Base-by-base conservation (phyloP, 2,329 filamentous ascomycete genomes). In the Trichoderma brevicompactum region DNA sequence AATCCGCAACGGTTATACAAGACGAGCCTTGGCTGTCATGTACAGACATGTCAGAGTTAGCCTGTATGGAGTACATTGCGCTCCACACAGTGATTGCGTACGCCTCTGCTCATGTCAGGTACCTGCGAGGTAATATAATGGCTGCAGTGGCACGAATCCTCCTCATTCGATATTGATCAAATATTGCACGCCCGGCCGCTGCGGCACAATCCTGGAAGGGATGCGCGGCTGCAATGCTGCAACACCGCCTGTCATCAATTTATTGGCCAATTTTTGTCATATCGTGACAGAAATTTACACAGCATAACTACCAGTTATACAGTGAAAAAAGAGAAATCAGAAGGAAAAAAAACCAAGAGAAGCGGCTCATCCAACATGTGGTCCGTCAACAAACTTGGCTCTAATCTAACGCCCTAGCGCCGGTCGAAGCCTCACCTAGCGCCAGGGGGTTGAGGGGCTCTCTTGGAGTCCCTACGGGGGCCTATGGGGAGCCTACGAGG, bases 371-470 rank as follows among this genome's bases (percentile, higher is more conserved):
- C 55, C 32, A 59, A 38, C 55, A 59, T 46, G 55, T 58, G 54
- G 54, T 28, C 59, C 59, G 59, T 49, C 40, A 50, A 53, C 52
- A 52, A 40, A 54, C 62, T 50, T 23, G 36, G 62, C 62, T 56
- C 44, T 41, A 32, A 48, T 34, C 49, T 34, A 44, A 34, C 23
- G 32, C 49, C 52, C 49, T 60, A 60, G 64, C 49, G 64, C 64
- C 64, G 53, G 64, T 48, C 46, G 40, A 46, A 34, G 58, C 48
- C 58, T 36, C 32, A 28, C 23, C 50, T 54, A 54, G 64, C 50
- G 49, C 49, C 46, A 62, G 58, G 59, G 64, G 64, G 10, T 32
- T 28, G 7, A 4, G 17, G 8, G 36, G 32, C 23, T 28, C 23
- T 28, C 23, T 28, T 28, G 23, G 23, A 28, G 23, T 28, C 23